Base-by-base conservation (phyloP, 1,284 basidiomycete genomes). In the Moesziomyces sp. region DNA sequence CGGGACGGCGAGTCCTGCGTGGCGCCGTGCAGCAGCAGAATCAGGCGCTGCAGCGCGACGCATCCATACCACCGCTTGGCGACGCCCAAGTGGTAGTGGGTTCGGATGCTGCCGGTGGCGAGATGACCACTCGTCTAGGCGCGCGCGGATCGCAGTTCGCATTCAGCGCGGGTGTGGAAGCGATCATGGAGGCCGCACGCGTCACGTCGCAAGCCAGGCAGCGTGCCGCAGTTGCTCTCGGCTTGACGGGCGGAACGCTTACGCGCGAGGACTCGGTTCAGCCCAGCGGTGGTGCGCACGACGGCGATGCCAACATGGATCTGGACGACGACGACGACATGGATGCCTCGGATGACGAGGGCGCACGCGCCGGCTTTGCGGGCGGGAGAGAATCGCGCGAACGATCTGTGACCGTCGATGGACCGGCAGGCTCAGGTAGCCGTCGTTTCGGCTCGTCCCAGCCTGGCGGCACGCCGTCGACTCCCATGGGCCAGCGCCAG, bases 131-230 rank as follows among this genome's bases (percentile, higher is more conserved):
- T 14, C 59, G 62, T 1, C 58, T 57, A 5, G 54, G 43, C 26
- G 53, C 62, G 13, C 58, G 58, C 18, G 58, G 55, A 30, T 58
- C 68, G 4, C 54, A 43, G 4, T 56, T 66, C 35, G 55, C 69
- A n/a, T 63, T 67, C 49, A 59, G 63, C 19, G 64, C 57, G 5
- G 70, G 70, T 13, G 56, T 73, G n/a, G 43, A 64, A 18, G 71
- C 71, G 5, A 35, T 74, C 28, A 69, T 74, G 61, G 65, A 69
- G 44, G 71, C 71, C 13, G 71, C 71, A 0, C 34, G 66, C 24
- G 53, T 65, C 48, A 55, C 66, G 11, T 63, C 71, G 10, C 65
- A 73, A 28, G 60, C 70, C 21, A 58, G 70, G 35, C 64, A 64
- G 21, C 47, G 70, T 11, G 70, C 70, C 16, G 70, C 70, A 1